Evolutionary conservation across 352 stramenopile genomes (phyloP).

Genomic region (Thalassiosira mediterranea): DNA sequence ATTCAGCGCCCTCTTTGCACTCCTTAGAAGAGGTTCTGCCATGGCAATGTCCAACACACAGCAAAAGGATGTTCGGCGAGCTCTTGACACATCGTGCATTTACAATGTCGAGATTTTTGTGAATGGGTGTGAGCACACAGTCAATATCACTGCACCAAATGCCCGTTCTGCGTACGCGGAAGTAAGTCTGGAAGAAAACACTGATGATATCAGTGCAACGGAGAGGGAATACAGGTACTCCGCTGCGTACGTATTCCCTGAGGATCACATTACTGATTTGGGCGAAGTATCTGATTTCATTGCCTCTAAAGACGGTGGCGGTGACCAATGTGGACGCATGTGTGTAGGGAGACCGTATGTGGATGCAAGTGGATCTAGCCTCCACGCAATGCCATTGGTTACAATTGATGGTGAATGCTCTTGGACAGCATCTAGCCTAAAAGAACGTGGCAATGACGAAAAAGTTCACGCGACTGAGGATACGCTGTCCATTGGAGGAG

Average conservation of each 20-base stretch:
- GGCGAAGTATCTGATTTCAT: too few species aligned
- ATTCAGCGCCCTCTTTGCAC: too few species aligned
- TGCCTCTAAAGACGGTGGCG: too few species aligned
- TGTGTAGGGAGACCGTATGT: conserved; percentile 48
- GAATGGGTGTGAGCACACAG: conserved; percentile 21
- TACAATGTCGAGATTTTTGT: conserved; percentile 40
- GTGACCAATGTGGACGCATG: conserved; percentile 25
- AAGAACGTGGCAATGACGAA: background rate
- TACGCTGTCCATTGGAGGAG: conserved; percentile 15
- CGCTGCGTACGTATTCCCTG: conserved; percentile 4
- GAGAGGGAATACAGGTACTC: too few species aligned
- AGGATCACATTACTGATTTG: conserved; percentile 35
- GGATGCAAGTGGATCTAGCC: conserved; percentile 30
- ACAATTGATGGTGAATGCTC: background rate
- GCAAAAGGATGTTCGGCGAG: background rate
- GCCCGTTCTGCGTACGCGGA: conserved; percentile 28
- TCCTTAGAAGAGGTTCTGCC: too few species aligned
- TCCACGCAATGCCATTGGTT: conserved; percentile 13
- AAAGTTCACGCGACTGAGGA: conserved; percentile 4
- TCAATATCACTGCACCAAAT: conserved; percentile 25
- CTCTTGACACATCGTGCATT: conserved; percentile 18
- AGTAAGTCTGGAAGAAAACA: conserved; percentile 26
- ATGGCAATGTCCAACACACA: too few species aligned
- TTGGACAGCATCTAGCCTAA: background rate
- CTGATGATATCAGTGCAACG: too few species aligned